Percentiles rank a stretch among this genome's conserved stretches.
These are phyloP conservation scores for Centaurea solstitialis DNA, from an alignment of 129 eudicot genomes.

Conservation along the genomic window DNA sequence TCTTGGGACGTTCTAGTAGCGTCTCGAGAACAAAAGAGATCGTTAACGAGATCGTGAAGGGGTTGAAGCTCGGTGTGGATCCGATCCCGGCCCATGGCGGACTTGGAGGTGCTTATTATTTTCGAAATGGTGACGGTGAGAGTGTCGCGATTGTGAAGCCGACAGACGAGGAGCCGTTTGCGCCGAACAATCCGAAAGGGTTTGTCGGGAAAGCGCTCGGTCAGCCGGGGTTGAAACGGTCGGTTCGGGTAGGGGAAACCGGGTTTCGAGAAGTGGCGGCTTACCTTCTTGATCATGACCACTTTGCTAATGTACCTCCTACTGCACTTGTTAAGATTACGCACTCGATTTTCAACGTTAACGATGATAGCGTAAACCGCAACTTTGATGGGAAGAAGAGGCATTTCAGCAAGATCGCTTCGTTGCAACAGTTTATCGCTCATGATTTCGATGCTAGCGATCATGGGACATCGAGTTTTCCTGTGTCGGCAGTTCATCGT, in stretches of 20 bases:
- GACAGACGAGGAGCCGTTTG: slow-evolving; percentile 91
- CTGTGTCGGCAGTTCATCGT: slow-evolving; percentile 89
- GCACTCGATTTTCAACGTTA: slow-evolving; percentile 80
- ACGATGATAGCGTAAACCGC: slow-evolving; percentile 50
- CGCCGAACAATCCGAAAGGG: slow-evolving; percentile 92
- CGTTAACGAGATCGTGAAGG: slow-evolving; percentile 68
- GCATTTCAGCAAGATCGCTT: slow-evolving; percentile 85
- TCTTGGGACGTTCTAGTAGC: slow-evolving; percentile 53
- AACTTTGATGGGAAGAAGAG: slow-evolving; percentile 47
- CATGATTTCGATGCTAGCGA: slow-evolving; percentile 99
- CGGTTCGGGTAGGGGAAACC: slow-evolving; percentile 90
- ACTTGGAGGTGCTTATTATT: slow-evolving; percentile 85
- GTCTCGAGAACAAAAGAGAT: slow-evolving; percentile 54
- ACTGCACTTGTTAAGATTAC: slow-evolving; percentile 92
- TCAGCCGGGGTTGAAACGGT: slow-evolving; percentile 75
- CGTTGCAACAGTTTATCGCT: slow-evolving; percentile 74
- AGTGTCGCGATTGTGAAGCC: slow-evolving; percentile 91
- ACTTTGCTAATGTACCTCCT: slow-evolving; percentile 93
- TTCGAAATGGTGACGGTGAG: slow-evolving; percentile 68
- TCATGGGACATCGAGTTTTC: slow-evolving; percentile 88
- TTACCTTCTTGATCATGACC: slow-evolving; percentile 74
- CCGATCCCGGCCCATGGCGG: slow-evolving; percentile 75
- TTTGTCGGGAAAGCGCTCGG: slow-evolving; percentile 85
- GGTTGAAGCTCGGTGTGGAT: slow-evolving; percentile 68
- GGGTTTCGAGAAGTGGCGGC: slow-evolving; percentile 92